Evolutionary conservation across 2,329 filamentous ascomycete genomes (phyloP), one percentile per base, ranked within the genome.

Genomic region (Penicillium olsonii): DNA sequence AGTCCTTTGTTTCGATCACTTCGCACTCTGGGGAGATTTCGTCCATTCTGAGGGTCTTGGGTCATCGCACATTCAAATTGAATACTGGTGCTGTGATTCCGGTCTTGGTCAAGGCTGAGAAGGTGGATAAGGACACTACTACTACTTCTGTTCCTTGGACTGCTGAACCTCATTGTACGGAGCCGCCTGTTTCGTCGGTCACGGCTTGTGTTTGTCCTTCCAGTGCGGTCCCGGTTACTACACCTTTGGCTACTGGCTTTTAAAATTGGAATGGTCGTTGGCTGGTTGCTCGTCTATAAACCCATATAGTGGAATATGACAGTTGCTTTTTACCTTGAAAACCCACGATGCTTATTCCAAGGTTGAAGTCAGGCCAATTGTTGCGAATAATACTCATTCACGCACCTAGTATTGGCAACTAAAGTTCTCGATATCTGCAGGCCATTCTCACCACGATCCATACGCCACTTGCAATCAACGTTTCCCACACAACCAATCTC

Each of bases 21-120:
- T 75, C 74, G 20, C 83, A 85, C 59, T 82, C 79, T 0, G 81
- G 82, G 0, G 77, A 79, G 40, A 83, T 84, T 53, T 70, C 70
- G 0, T 78, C 78, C 41, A 63, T 84, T 29, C 61, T 84, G 53
- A 49, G 66, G 0, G 68, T 73, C 11, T 31, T 75, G 4, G 72
- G 72, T 0, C 78, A 80, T 61, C 64, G 73, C 8, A 35, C 60
- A 12, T 81, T 80, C 54, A 63, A 57, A 18, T 51, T 81, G 52
- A 69, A 52, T 19, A 80, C 78, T 0, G 78, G 78, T 3, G 74
- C 70, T 7, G 72, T 80, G 18, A 77, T 81, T 40, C 77, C 78
- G 0, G 73, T 81, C 14, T 59, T 81, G 48, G 70, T 81, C 5
- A 75, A 70, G 57, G 75, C 72, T 0, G 69, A 74, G 56, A 65